Base-by-base conservation (phyloP, 495 filamentous ascomycete species). In the Neurospora cerealis region DNA sequence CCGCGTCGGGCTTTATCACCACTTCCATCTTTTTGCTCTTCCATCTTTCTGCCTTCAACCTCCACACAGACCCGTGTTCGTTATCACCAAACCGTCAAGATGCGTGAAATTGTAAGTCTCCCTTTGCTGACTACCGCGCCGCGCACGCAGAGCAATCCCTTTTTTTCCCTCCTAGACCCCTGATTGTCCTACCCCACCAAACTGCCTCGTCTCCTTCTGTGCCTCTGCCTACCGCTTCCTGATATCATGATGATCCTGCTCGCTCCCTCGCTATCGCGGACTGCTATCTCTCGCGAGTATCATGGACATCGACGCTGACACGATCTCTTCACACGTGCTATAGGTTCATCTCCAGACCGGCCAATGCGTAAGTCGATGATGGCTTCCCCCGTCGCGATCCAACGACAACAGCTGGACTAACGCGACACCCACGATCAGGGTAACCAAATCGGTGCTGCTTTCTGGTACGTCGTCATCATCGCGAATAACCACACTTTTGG, bases 381-480 rank as follows among this genome's bases (percentile, higher is more conserved):
- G 54, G 69, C 70, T 69, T 36, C 73, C 38, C 75, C 34, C 71
- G 74, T 75, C 81, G 79, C 75, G 4, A 69, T 69, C 46, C 54
- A 54, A 60, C 72, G 38, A 48, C 54, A 21, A 34, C 21, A 46
- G 70, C 15, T 38, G 70, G 38, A 72, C 73, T 81, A 76, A 73
- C 81, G 84, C 77, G 79, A 69, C 76, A 74, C 8, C 72, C 77
- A 66, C 54, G 15, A 19, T 73, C 82, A 97, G 92, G 96, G 96
- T 90, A 98, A 99, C 93, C 96, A 99, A 93, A 97, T 98, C 80
- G 96, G 96, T 93, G 96, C 96, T 87, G 96, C 96, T 85, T 99
- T 99, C 91, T 99, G 96, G 93, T 80, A 77, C 62, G 79, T 75
- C n/a, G 11, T 36, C 70, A 71, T 38, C 19, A 38, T 70, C 21